Evolutionary conservation across 352 stramenopile species (phyloP).

Genomic region (Pythium aquatile): DNA sequence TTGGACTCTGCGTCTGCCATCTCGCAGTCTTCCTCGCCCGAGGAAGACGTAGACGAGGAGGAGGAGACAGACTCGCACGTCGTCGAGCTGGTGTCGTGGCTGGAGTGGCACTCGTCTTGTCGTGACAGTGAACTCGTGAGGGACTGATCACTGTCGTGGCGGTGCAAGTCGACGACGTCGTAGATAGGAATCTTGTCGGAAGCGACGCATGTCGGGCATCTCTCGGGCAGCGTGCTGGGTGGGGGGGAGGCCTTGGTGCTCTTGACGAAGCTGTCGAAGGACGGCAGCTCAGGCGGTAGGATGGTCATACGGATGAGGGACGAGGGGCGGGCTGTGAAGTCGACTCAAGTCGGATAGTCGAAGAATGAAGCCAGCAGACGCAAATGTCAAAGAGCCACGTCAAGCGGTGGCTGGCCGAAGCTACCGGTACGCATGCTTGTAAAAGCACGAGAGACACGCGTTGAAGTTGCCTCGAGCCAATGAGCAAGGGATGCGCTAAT

Average conservation of each 20-base stretch:
- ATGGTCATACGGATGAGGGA: conserved; percentile 3
- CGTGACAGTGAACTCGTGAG: neutral
- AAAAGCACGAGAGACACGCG: conserved; percentile 13
- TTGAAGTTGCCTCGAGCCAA: conserved; percentile 6
- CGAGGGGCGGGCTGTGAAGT: neutral
- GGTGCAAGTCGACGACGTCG: conserved; percentile 12
- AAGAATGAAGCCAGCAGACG: neutral
- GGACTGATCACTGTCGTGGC: neutral
- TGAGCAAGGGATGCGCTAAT: neutral
- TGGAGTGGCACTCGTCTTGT: neutral
- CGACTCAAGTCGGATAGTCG: neutral
- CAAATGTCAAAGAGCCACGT: neutral
- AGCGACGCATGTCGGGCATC: conserved; percentile 5
- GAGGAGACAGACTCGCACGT: neutral
- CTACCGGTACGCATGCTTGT: neutral
- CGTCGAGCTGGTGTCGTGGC: neutral
- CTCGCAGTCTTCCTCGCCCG: neutral
- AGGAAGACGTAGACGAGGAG: conserved; percentile 9
- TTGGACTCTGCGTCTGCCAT: neutral
- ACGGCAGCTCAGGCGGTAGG: conserved; percentile 9
- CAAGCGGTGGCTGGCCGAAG: too few relatives aligned
- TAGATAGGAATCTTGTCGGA: neutral
- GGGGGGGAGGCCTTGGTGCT: conserved; percentile 12
- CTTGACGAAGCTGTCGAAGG: conserved; percentile 17
- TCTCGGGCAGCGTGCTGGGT: neutral